A percentile compares a stretch with the other conserved stretches of the same genome.
Conservation (phyloP, 495 filamentous ascomycete genomes). For the Viridothelium virens region DNA sequence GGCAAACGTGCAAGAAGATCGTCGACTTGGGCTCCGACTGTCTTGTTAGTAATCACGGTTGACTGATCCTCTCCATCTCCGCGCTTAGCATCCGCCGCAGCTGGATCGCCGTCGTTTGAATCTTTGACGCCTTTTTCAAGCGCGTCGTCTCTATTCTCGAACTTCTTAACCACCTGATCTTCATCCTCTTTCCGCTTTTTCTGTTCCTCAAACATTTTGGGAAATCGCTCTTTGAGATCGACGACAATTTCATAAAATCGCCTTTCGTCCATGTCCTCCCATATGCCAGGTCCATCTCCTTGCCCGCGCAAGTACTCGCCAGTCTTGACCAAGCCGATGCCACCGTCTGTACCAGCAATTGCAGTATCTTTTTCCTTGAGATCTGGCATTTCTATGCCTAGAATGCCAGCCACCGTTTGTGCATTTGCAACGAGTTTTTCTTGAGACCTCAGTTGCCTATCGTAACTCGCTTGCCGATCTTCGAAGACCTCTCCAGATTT, state of each 20-base stretch:
- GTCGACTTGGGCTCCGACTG: constrained; percentile 93
- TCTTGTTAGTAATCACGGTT: constrained; percentile 92
- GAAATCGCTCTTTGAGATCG: constrained; percentile 92
- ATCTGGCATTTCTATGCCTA: constrained; percentile 93
- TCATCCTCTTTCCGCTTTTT: constrained; percentile 79
- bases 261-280: constrained; percentile 97
- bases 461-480: constrained; percentile 90
- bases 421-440: constrained; percentile 88
- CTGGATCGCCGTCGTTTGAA: not conserved
- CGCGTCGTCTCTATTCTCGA: constrained; percentile 37
- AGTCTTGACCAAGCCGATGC: constrained; percentile 88
- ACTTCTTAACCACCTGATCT: constrained; percentile 39
- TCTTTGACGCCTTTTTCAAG: constrained; percentile 41
- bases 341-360: constrained; percentile 54
- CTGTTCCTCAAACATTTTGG: constrained; percentile 85
- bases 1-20: constrained; percentile 78
- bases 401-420: constrained; percentile 77
- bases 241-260: constrained; percentile 96
- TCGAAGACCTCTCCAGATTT: constrained; percentile 99
- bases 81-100: constrained; percentile 44
- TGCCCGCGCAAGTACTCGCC: constrained; percentile 88
- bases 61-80: constrained; percentile 70
- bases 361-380: constrained; percentile 71
- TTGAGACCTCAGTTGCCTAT: constrained; percentile 82
- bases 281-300: constrained; percentile 89